Percentiles rank a stretch among this genome's conserved stretches.
phyloP scores from a whole-genome alignment of 306 rosid genomes.

The Bauhinia variegata region DNA sequence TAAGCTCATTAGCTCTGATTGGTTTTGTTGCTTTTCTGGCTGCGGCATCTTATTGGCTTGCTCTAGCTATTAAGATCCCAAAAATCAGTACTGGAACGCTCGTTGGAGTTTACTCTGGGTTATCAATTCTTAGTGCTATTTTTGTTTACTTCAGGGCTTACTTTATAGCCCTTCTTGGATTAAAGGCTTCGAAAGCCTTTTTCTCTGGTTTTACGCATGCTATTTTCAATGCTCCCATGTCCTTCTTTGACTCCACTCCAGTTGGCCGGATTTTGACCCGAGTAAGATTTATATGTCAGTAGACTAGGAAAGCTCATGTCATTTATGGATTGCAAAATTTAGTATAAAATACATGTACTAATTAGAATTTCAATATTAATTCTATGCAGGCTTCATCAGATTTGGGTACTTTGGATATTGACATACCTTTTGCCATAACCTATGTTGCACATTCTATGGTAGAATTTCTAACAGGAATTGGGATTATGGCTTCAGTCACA shows the following conservation, averaged over 20 bases:
- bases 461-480: conserved; percentile 46
- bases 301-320: too few species aligned
- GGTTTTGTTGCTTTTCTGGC: conserved; percentile 56
- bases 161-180: conserved; percentile 53
- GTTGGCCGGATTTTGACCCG: conserved; percentile 78
- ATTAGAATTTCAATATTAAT: too few species aligned
- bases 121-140: conserved; percentile 53
- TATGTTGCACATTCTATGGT: conserved; percentile 34
- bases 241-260: conserved; percentile 85
- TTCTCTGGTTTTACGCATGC: conserved; percentile 62
- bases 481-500: conserved; percentile 67
- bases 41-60: conserved; percentile 70
- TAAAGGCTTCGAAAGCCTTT: conserved; percentile 75
- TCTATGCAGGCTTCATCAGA: conserved; percentile 83
- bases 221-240: conserved; percentile 82
- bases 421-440: conserved; percentile 63
- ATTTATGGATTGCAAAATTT: too few species aligned
- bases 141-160: conserved; percentile 53
- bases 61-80: conserved; percentile 63
- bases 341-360: too few species aligned
- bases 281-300: conserved; percentile 58
- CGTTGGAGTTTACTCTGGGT: conserved; percentile 58
- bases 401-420: conserved; percentile 76
- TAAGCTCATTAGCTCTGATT: conserved; percentile 30
- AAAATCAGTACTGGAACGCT: conserved; percentile 44